Evolutionary conservation across 371 early-diverging fungal genomes (phyloP).

Genomic region (Apophysomyces trapeziformis): DNA sequence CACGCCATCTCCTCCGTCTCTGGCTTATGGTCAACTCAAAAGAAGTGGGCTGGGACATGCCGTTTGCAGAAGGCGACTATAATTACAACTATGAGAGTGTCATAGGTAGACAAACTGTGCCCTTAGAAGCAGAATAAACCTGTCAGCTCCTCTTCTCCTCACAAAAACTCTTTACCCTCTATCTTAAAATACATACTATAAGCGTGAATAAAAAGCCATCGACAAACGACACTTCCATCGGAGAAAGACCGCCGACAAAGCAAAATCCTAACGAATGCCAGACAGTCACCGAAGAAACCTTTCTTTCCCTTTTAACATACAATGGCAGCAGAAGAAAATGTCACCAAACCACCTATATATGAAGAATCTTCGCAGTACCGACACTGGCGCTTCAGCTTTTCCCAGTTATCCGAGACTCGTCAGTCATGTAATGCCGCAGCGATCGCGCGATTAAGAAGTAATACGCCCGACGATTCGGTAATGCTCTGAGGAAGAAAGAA

Average conservation of each 20-base stretch:
- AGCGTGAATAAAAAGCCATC: too few species aligned
- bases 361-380: conserved; percentile 70
- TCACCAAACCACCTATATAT: conserved; percentile 34
- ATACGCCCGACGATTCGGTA: conserved; percentile 59
- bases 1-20: conserved; percentile 45
- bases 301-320: not conserved
- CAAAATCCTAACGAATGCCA: too few species aligned
- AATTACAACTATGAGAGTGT: conserved; percentile 27
- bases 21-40: conserved; percentile 39
- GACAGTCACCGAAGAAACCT: too few species aligned
- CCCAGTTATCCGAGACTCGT: conserved; percentile 63
- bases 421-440: conserved; percentile 60
- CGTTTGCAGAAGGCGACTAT: conserved; percentile 38
- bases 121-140: conserved; percentile 46
- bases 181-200: not conserved
- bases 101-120: conserved; percentile 27
- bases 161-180: not conserved
- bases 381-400: conserved; percentile 75
- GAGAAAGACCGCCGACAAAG: too few species aligned
- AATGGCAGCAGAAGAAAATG: not conserved
- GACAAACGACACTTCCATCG: too few species aligned
- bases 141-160: not conserved
- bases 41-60: conserved; percentile 45
- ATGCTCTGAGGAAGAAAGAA: not conserved
- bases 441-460: conserved; percentile 59